Evolutionary conservation across 768 basidiomycete genomes (phyloP), one percentile per base, ranked within the genome.

Genomic region (Megacollybia marginata): DNA sequence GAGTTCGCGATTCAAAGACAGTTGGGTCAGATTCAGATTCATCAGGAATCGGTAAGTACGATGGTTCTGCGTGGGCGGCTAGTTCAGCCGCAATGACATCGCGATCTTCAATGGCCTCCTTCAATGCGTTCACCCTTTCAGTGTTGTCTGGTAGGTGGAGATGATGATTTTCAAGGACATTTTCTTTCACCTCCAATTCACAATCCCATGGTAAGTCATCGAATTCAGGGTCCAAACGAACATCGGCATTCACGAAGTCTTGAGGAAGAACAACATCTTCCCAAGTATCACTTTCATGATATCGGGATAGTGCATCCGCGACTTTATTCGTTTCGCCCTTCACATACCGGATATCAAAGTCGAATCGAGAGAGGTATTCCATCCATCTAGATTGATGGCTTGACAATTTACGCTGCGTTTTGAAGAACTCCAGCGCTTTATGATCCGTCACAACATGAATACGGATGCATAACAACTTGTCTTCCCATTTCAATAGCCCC

Each of bases 291-390:
- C 53, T 47, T 44, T 58, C 47, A 42, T 59, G 63, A 40, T 63
- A 65, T 0, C 56, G 50, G 1, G 61, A 65, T 5, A 64, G 35
- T 9, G 42, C 48, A 44, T 65, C 61, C 0, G 57, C 62, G 10
- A 64, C 63, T 48, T 48, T 9, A 54, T 54, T 2, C 52, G 44
- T n/a, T n/a, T n/a, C n/a, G n/a, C n/a, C n/a, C n/a, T n/a, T n/a
- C n/a, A n/a, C n/a, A n/a, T n/a, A n/a, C n/a, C n/a, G n/a, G n/a
- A n/a, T n/a, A n/a, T n/a, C n/a, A n/a, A n/a, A n/a, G n/a, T n/a
- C n/a, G n/a, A 15, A 54, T 11, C 53, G 28, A 6, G 16, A 9
- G 2, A 54, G 28, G 23, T 54, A 53, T 35, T 54, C 53, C 46
- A 49, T 48, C 49, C 46, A 56, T 9, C 50, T 48, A 57, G 4